Evolutionary conservation across 495 filamentous ascomycete species (phyloP).

Genomic region (Penicillium desertorum): DNA sequence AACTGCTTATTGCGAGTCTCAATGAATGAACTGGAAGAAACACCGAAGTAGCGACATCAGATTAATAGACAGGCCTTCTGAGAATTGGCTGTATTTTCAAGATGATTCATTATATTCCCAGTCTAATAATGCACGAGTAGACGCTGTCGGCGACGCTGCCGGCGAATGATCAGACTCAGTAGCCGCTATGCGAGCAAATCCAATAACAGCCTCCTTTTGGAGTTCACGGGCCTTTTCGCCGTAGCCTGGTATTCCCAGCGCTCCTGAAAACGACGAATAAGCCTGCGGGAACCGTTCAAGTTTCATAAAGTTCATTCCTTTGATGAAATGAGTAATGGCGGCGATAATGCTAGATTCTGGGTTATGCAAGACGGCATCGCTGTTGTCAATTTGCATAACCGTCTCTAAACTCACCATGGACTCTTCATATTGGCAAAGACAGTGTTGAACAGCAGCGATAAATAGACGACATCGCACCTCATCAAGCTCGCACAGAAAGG

Average conservation of each 20-base stretch:
- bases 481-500: constrained; percentile 10
- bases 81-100: background rate
- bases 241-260: constrained; percentile 20
- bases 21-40: background rate
- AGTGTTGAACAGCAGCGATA: constrained; percentile 17
- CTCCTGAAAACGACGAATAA: constrained; percentile 16
- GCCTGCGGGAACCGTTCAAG: constrained; percentile 16
- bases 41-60: background rate
- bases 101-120: background rate
- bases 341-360: background rate
- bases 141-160: background rate
- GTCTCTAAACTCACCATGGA: constrained; percentile 13
- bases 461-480: constrained; percentile 18
- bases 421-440: constrained; percentile 8
- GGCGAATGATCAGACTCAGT: background rate
- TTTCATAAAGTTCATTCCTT: constrained; percentile 20
- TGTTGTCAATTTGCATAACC: constrained; percentile 5
- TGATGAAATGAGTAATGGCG: constrained; percentile 21
- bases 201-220: constrained; percentile 16
- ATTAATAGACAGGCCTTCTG: background rate
- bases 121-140: background rate
- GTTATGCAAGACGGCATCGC: background rate
- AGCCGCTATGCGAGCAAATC: constrained; percentile 7
- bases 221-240: constrained; percentile 15
- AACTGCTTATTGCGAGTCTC: background rate